Conservation (phyloP, 202 grass and related monocot genomes). For the Musa balbisiana region DNA sequence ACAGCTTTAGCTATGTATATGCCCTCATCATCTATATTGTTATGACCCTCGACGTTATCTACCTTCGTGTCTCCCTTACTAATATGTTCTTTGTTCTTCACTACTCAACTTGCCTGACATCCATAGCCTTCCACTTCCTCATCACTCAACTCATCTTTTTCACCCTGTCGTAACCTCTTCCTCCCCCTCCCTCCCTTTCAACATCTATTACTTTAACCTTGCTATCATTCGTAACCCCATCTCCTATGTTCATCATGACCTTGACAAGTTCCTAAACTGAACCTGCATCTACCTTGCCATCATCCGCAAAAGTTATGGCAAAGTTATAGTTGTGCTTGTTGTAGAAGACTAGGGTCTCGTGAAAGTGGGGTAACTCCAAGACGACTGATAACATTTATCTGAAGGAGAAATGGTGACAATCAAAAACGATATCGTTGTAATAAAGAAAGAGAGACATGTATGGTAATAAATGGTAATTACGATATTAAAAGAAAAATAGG, state of each 20-base stretch:
- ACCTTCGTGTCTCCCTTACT: constrained; percentile 74
- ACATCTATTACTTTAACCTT: constrained; percentile 65
- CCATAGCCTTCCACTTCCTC: constrained; percentile 76
- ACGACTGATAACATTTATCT: accelerated
- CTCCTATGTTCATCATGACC: constrained; percentile 75
- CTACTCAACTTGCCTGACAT: constrained; percentile 79
- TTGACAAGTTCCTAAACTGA: constrained; percentile 91
- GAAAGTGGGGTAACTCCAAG: no score
- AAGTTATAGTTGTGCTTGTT: accelerated
- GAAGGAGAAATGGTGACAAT: no score
- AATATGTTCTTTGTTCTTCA: constrained; percentile 78
- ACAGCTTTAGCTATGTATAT: constrained; percentile 45
- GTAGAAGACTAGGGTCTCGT: no score
- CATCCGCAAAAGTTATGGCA: constrained; percentile 5
- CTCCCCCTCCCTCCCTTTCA: constrained; percentile 69
- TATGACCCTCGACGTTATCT: constrained; percentile 83
- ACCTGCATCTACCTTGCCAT: constrained; percentile 83
- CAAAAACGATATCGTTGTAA: accelerated
- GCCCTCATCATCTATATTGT: constrained; percentile 67
- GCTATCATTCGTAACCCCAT: constrained; percentile 64
- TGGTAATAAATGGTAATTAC: accelerated
- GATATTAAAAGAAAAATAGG: no score
- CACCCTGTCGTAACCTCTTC: constrained; percentile 46
- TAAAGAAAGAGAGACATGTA: no score
- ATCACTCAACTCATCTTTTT: constrained; percentile 49